Evolutionary conservation across 2,329 filamentous ascomycete genomes (phyloP), one percentile per base, ranked within the genome.

Genomic region (Blumeria hordei): DNA sequence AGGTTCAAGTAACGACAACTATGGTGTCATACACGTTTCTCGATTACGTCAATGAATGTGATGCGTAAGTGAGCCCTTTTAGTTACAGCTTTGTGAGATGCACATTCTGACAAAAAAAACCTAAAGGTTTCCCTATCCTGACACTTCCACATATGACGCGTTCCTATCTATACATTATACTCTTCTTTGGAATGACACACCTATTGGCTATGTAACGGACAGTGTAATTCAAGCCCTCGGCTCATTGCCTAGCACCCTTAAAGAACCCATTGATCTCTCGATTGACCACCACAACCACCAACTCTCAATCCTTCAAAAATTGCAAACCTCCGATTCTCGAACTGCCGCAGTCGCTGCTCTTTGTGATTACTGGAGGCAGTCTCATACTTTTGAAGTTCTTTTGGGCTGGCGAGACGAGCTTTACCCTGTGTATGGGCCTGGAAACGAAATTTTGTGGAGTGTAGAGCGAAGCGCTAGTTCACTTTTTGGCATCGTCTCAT

Each of bases 321-420:
- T 76, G 12, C 66, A 71, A 18, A 80, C 74, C 1, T 78, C 81
- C 52, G 68, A 71, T 14, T 74, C 80, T 61, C 79, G 88, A 54
- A 87, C 76, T 47, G 68, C 70, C 5, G 68, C 70, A 32, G 70
- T 76, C 14, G 70, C 69, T 3, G 68, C 71, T 47, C 81, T 88
- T 4, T 73, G 81, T 37, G 65, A 71, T 1, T 76, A 82, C 60
- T 85, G 88, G 74, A 79, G 81, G 16, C 70, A 76, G n/a, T 74
- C 76, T n/a, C 70, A 74, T 6, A 77, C 76, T 1, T 96, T 96
- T 65, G 71, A 77, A 41, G 72, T 94, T 0, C 73, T 96, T 14
- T 71, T 71, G 16, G 83, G 84, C 57, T 94, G 88, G 88, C 76
- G 87, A 44, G 71, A 85, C 62, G 88, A 94, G 67, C 69, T 79